Base-by-base conservation (phyloP, 345 rosid genomes). In the Hibiscus syriacus region DNA sequence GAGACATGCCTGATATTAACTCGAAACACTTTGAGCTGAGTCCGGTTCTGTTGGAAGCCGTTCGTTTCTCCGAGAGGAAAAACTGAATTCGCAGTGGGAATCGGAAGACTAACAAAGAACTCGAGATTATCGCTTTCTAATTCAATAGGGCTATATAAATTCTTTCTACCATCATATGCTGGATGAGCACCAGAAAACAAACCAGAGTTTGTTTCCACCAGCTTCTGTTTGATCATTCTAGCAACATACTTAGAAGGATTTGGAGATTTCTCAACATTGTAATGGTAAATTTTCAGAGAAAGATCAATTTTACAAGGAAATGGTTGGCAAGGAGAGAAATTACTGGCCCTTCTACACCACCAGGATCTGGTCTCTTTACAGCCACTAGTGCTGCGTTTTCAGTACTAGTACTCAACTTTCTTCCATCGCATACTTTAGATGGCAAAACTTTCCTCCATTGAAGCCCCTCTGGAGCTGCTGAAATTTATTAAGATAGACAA, bases 271-370 rank as follows among this genome's bases (percentile, higher is more conserved):
- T 90, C 97, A 64, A 93, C 63, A 70, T 73, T 58, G n/a, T n/a
- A n/a, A n/a, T n/a, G n/a, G n/a, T n/a, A n/a, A n/a, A n/a, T n/a
- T n/a, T n/a, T n/a, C n/a, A 76, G 92, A 6, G 79, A 79, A 54
- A 91, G 73, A 72, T 93, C 83, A 93, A 85, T 56, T 80, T 80
- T 64, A 93, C 98, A 27, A 86, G 89, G 70, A 88, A 90, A 87
- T 93, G 97, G 76, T 93, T 93, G 59, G 98, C 98, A 5, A 93
- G 84, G 6, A 93, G 94, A 64, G 86, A 80, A 36, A 93, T 82
- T 29, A 82, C 84, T 13, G 76, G 68, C 65, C 98, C 98, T 62
- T 90, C 88, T 32, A 82, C 82, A 48, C 98, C 98, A 43, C 98
- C 97, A 30, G 76, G 72, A 76, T 90, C 98, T 2, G 97, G 97